Percentiles rank a stretch among this genome's conserved stretches.
Evolutionary conservation across 208 protist genomes (phyloP).

Genomic region (Lotmaria passim): DNA sequence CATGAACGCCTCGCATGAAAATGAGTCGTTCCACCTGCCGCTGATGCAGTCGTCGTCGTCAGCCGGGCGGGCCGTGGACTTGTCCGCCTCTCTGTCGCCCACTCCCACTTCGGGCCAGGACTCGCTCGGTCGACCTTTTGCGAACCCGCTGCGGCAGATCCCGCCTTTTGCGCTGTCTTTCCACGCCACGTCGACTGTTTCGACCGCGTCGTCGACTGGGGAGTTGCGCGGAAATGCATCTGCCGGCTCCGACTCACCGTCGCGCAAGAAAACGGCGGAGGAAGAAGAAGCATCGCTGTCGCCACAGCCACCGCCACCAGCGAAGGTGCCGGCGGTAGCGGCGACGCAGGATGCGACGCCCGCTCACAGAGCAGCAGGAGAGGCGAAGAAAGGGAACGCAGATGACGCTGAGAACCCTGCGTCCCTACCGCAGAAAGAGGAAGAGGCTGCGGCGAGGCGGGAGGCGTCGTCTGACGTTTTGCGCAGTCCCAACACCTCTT

Average conservation of each 20-base stretch:
- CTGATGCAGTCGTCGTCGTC: neutral
- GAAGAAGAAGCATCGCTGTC: neutral
- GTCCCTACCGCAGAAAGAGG: no score
- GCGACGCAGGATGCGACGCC: no score
- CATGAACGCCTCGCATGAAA: neutral
- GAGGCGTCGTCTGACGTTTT: no score
- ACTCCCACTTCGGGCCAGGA: neutral
- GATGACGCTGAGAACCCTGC: no score
- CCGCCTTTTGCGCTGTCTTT: constrained; percentile 1
- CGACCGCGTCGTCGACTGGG: neutral
- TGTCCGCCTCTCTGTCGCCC: neutral
- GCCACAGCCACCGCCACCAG: no score
- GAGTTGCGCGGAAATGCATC: neutral
- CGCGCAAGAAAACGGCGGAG: neutral
- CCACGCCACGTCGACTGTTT: neutral
- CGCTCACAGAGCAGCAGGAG: no score
- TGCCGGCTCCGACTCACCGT: neutral
- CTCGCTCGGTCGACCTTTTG: neutral
- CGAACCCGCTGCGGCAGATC: neutral
- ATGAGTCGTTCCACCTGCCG: neutral
- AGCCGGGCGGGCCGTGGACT: neutral
- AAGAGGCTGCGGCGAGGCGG: no score
- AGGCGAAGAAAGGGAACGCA: no score
- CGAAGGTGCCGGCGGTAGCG: neutral
- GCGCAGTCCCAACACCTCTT: no score